These are phyloP conservation scores for Periconia digitata DNA, from an alignment of 2,329 filamentous ascomycete genomes.

Conservation along the genomic window DNA sequence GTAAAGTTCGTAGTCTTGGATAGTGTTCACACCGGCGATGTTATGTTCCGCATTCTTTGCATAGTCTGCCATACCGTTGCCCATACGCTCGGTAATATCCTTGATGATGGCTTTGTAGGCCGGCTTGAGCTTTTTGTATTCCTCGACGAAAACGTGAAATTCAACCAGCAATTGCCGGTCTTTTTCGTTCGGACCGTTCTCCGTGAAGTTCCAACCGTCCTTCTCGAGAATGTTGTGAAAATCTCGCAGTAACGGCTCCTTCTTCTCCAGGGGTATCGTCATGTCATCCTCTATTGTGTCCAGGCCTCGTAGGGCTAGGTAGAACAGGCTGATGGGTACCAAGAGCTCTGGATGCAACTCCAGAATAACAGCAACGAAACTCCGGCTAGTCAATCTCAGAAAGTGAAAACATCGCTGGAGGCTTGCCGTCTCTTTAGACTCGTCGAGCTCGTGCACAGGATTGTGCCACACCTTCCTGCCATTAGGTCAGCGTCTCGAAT, in stretches of 20 bases:
- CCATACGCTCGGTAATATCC: slow-evolving; percentile 93
- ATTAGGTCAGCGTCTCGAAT: slow-evolving; percentile 1
- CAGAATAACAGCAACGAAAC: slow-evolving; percentile 90
- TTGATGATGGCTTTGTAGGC: slow-evolving; percentile 84
- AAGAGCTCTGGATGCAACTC: slow-evolving; percentile 94
- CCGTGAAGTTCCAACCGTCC: slow-evolving; percentile 88
- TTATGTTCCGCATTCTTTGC: slow-evolving; percentile 80
- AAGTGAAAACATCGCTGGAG: slow-evolving; percentile 83
- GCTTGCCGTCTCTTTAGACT: slow-evolving; percentile 70
- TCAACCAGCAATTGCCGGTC: slow-evolving; percentile 89
- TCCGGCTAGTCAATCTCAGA: slow-evolving; percentile 85
- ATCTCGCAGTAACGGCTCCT: slow-evolving; percentile 80
- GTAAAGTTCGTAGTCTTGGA: slow-evolving; percentile 92
- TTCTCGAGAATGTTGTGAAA: slow-evolving; percentile 78
- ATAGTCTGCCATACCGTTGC: slow-evolving; percentile 98
- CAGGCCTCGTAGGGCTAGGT: slow-evolving; percentile 85
- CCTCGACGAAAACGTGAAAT: slow-evolving; percentile 82
- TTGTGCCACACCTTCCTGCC: slow-evolving; percentile 96
- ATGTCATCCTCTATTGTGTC: slow-evolving; percentile 99
- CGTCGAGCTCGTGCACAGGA: slow-evolving; percentile 81
- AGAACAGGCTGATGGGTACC: slow-evolving; percentile 87
- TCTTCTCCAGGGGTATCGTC: slow-evolving; percentile 77
- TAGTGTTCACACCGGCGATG: slow-evolving; percentile 74
- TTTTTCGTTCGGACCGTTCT: slow-evolving; percentile 88
- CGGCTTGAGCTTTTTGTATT: slow-evolving; percentile 86